Percentiles rank a stretch among this genome's conserved stretches.
Evolutionary conservation across 2,329 filamentous ascomycete species (phyloP).

Genomic region (Xylariomycetidae sp.): DNA sequence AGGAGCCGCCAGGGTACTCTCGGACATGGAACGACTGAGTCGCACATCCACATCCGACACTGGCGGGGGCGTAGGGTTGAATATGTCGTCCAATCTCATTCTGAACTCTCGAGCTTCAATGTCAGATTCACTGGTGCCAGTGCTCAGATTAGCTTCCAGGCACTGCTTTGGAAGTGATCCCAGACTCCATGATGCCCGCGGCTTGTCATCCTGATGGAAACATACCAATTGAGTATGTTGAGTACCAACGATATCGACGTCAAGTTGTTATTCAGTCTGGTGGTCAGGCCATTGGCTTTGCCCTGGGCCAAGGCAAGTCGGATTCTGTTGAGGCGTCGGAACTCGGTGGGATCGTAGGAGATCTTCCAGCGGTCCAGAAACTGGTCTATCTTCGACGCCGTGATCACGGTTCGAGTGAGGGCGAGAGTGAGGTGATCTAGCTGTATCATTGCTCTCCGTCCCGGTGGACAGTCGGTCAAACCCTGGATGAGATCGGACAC

Average conservation of each 20-base stretch:
- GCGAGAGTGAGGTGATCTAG: slow-evolving; percentile 1
- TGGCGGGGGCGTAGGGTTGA: neutral
- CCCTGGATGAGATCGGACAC: slow-evolving; percentile 1
- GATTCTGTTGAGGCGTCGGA: neutral
- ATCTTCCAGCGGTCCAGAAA: neutral
- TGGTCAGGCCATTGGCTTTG: slow-evolving; percentile 1
- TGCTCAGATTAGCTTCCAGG: too few species aligned
- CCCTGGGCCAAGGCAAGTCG: neutral
- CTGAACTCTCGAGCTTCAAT: slow-evolving; percentile 1
- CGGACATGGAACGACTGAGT: neutral
- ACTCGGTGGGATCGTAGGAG: neutral
- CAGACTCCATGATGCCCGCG: neutral
- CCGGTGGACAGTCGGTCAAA: neutral
- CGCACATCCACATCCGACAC: neutral
- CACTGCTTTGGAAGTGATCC: neutral
- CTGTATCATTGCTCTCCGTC: slow-evolving; percentile 1
- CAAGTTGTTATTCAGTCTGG: neutral
- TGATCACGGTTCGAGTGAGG: slow-evolving; percentile 1
- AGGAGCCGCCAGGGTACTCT: neutral
- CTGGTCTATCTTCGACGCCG: neutral
- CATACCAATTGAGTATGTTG: slow-evolving; percentile 3
- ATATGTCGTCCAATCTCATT: neutral
- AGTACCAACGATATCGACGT: slow-evolving; percentile 1
- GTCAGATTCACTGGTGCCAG: slow-evolving; percentile 2
- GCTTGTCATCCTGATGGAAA: neutral